Evolutionary conservation across 768 basidiomycete species (phyloP).

Genomic region (Leucocoprinus birnbaumii): DNA sequence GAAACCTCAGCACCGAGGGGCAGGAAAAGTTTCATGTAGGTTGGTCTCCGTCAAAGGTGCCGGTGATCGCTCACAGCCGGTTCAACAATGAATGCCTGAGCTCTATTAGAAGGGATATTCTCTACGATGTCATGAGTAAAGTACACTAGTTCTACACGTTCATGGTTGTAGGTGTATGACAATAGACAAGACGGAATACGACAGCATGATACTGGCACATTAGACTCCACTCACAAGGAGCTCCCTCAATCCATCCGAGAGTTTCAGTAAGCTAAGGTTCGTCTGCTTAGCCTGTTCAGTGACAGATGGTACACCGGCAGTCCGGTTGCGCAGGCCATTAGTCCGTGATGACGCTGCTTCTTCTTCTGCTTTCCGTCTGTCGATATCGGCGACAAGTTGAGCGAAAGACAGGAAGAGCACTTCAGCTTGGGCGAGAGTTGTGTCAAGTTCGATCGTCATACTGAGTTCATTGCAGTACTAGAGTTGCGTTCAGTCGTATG

Average conservation of each 20-base stretch:
- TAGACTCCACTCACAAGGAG: conserved; percentile 32
- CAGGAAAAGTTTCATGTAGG: no score
- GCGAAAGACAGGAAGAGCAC: conserved; percentile 93
- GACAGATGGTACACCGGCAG: neutral
- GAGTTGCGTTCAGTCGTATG: neutral
- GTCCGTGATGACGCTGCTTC: conserved; percentile 29
- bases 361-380: conserved; percentile 71
- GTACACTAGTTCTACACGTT: neutral
- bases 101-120: neutral
- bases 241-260: conserved; percentile 64
- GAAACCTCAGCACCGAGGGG: no score
- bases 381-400: conserved; percentile 85
- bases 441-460: conserved; percentile 96
- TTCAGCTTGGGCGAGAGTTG: conserved; percentile 94
- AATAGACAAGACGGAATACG: no score
- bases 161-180: no score
- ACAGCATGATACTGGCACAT: conserved; percentile 26
- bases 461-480: conserved; percentile 93
- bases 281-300: conserved; percentile 21
- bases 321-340: conserved; percentile 20
- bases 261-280: conserved; percentile 38
- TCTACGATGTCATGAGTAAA: neutral
- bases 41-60: no score
- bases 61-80: no score
- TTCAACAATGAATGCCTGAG: no score